phyloP scores from a whole-genome alignment of 495 filamentous ascomycete genomes.

The Friedmanniomyces endolithicus region DNA sequence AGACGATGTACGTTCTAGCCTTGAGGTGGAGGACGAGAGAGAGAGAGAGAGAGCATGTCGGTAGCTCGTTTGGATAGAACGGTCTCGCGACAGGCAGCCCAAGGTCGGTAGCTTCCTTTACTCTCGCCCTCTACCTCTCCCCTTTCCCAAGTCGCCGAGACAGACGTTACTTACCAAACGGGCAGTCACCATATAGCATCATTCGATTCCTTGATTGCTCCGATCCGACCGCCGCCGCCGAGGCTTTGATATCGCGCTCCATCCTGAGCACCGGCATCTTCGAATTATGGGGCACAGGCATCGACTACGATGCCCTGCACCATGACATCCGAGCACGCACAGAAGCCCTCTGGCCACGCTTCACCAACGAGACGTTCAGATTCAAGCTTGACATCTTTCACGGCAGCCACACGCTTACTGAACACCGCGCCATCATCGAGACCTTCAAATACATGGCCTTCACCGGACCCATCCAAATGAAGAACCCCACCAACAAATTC shows the following conservation, averaged over 20 bases:
- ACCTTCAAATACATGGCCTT: slow-evolving; percentile 69
- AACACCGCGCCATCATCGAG: slow-evolving; percentile 61
- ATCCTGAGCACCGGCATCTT: slow-evolving; percentile 71
- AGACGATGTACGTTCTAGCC: slow-evolving; percentile 45
- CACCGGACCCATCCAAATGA: slow-evolving; percentile 61
- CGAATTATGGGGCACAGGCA: slow-evolving; percentile 74
- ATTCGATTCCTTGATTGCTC: slow-evolving; percentile 41
- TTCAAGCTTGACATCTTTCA: slow-evolving; percentile 71
- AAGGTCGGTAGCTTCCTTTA: background rate
- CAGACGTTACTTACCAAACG: background rate
- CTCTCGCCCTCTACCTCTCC: slow-evolving; percentile 6
- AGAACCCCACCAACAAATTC: slow-evolving; percentile 58
- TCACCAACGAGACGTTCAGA: slow-evolving; percentile 54
- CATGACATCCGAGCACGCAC: slow-evolving; percentile 45
- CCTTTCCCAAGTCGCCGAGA: background rate
- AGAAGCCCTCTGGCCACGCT: slow-evolving; percentile 50
- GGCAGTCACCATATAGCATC: slow-evolving; percentile 77
- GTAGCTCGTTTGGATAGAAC: too few species aligned
- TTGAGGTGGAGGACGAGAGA: slow-evolving; percentile 6
- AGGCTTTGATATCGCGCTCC: slow-evolving; percentile 54
- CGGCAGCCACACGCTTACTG: slow-evolving; percentile 45
- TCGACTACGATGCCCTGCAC: slow-evolving; percentile 57
- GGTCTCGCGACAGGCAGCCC: background rate
- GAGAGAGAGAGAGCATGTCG: too few species aligned
- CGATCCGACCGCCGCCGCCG: slow-evolving; percentile 48